Conservation (phyloP, 1,284 basidiomycete genomes). For the Malassezia yamatoensis region DNA sequence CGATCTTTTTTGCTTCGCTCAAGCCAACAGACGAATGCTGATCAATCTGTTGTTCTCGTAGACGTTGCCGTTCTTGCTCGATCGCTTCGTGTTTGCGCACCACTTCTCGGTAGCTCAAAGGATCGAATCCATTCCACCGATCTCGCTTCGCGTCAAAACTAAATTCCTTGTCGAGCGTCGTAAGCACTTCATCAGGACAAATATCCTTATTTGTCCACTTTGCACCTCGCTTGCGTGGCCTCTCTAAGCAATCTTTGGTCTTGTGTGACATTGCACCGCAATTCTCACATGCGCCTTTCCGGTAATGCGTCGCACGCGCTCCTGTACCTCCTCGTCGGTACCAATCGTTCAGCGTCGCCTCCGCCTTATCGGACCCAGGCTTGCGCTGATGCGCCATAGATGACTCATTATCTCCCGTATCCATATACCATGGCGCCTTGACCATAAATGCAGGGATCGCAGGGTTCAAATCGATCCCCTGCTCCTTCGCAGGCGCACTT, state of each 20-base stretch:
- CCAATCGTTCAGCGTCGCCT: conserved; percentile 73
- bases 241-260: conserved; percentile 80
- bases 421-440: conserved; percentile 96
- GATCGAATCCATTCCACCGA: conserved; percentile 96
- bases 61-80: conserved; percentile 75
- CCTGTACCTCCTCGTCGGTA: conserved; percentile 79
- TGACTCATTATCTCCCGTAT: conserved; percentile 66
- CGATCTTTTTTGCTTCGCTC: conserved; percentile 64
- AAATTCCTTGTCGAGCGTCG: conserved; percentile 56
- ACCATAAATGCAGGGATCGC: conserved; percentile 67
- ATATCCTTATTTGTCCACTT: conserved; percentile 86
- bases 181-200: conserved; percentile 76
- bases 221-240: conserved; percentile 89
- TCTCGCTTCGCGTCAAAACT: conserved; percentile 94
- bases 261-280: conserved; percentile 94
- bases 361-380: conserved; percentile 58
- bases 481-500: conserved; percentile 48
- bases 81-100: conserved; percentile 82
- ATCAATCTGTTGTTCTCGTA: conserved; percentile 92
- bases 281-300: conserved; percentile 97
- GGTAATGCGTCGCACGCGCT: conserved; percentile 84
- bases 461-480: conserved; percentile 65
- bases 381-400: conserved; percentile 79
- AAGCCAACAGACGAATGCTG: conserved; percentile 59
- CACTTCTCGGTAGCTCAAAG: conserved; percentile 69